These are phyloP conservation scores for Acanthamoeba royreba DNA, from an alignment of 208 protist species.

Conservation along the genomic window DNA sequence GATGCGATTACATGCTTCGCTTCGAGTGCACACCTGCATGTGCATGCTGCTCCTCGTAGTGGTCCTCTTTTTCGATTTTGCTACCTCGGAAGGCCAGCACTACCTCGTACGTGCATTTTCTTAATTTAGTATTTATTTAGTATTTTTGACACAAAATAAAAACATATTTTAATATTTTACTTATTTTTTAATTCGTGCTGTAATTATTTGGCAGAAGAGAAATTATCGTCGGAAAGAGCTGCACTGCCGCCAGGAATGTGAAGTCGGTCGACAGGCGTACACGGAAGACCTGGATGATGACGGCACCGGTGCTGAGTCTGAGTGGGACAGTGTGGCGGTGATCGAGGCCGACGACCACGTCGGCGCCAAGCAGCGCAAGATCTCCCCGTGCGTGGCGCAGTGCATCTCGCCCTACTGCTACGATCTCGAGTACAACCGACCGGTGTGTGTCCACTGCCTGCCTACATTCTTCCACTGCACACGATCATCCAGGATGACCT, in stretches of 20 bases:
- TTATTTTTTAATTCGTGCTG: no score
- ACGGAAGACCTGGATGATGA: no score
- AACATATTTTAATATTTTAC: not conserved
- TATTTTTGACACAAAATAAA: not conserved
- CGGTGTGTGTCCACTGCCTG: not conserved
- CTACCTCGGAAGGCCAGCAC: not conserved
- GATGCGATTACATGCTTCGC: no score
- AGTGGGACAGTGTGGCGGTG: not conserved
- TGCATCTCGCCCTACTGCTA: constrained; percentile 9
- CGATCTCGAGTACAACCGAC: not conserved
- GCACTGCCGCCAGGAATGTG: no score
- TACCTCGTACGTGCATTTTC: not conserved
- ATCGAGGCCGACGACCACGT: not conserved
- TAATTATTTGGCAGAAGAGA: no score
- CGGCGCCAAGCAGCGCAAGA: not conserved
- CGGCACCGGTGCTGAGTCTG: not conserved
- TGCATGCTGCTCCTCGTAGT: not conserved
- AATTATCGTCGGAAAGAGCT: no score
- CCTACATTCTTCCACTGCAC: not conserved
- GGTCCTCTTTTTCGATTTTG: not conserved
- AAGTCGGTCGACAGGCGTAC: no score
- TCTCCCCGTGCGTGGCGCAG: not conserved
- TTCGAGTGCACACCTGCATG: not conserved
- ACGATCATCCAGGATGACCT: no score
- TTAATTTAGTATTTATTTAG: not conserved